These are phyloP conservation scores for Camillea tinctor DNA, from an alignment of 2,329 filamentous ascomycete species.

Conservation along the genomic window DNA sequence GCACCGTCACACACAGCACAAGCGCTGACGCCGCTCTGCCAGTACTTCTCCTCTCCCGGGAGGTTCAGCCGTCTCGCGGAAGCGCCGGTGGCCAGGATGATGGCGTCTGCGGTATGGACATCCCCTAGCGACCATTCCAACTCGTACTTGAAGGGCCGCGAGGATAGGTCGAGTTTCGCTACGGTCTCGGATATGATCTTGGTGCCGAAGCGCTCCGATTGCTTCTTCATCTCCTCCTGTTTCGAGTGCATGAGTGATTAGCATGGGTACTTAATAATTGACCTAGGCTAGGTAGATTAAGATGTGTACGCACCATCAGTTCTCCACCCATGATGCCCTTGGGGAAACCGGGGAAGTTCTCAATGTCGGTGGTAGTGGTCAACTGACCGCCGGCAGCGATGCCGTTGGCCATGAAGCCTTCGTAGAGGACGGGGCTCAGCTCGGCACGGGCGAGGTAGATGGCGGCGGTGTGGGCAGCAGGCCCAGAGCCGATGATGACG, in stretches of 20 bases:
- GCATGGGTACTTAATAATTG: not conserved
- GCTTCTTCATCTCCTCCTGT: slow-evolving; percentile 83
- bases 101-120: slow-evolving; percentile 82
- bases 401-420: slow-evolving; percentile 96
- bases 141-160: slow-evolving; percentile 88
- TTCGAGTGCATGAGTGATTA: not conserved
- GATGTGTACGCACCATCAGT: slow-evolving; percentile 65
- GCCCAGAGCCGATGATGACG: slow-evolving; percentile 92
- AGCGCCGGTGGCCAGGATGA: slow-evolving; percentile 94
- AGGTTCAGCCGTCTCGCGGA: slow-evolving; percentile 83
- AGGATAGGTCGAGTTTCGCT: slow-evolving; percentile 78
- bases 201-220: slow-evolving; percentile 90
- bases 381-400: slow-evolving; percentile 95
- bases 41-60: slow-evolving; percentile 89
- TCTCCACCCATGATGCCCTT: slow-evolving; percentile 81
- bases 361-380: slow-evolving; percentile 96
- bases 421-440: slow-evolving; percentile 91
- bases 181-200: slow-evolving; percentile 93
- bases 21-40: slow-evolving; percentile 94
- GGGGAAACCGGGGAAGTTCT: slow-evolving; percentile 97
- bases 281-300: not conserved
- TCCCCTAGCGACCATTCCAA: slow-evolving; percentile 83
- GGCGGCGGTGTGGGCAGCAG: slow-evolving; percentile 94
- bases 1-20: slow-evolving; percentile 98
- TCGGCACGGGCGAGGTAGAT: slow-evolving; percentile 95